Evolutionary conservation across 352 stramenopile genomes (phyloP).

Genomic region (Phytophthora capsici): DNA sequence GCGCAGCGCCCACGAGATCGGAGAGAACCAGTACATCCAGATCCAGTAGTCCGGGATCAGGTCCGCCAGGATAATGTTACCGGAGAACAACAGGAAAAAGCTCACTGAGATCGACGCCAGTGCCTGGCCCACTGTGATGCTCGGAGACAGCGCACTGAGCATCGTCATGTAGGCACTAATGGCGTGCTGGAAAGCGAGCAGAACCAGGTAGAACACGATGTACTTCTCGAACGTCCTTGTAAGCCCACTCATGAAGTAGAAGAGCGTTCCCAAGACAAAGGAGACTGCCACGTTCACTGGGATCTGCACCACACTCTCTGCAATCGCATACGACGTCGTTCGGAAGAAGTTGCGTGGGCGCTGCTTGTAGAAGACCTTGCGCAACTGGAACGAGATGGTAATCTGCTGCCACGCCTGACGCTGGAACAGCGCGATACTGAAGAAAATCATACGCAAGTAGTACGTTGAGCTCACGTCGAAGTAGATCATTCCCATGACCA

Average conservation of each 20-base stretch:
- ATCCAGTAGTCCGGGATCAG: slow-evolving; percentile 78
- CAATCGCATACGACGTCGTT: slow-evolving; percentile 82
- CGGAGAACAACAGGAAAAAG: slow-evolving; percentile 77
- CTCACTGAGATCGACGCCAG: slow-evolving; percentile 55
- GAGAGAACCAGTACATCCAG: slow-evolving; percentile 83
- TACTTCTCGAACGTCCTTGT: slow-evolving; percentile 64
- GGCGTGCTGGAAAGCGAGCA: slow-evolving; percentile 80
- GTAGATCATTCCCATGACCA: slow-evolving; percentile 82
- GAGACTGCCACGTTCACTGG: slow-evolving; percentile 72
- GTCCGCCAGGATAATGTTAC: slow-evolving; percentile 73
- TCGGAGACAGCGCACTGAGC: slow-evolving; percentile 58
- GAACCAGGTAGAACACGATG: slow-evolving; percentile 78
- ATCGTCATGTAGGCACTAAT: slow-evolving; percentile 74
- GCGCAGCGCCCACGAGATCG: slow-evolving; percentile 62
- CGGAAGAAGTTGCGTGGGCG: slow-evolving; percentile 90
- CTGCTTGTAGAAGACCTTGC: slow-evolving; percentile 92
- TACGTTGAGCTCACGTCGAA: slow-evolving; percentile 59
- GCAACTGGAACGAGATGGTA: slow-evolving; percentile 72
- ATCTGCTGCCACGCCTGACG: slow-evolving; percentile 78
- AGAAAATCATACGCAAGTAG: slow-evolving; percentile 81
- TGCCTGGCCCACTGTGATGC: slow-evolving; percentile 58
- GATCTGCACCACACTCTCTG: slow-evolving; percentile 58
- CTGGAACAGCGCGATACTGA: slow-evolving; percentile 72
- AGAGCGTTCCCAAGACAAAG: slow-evolving; percentile 68
- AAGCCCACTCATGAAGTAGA: slow-evolving; percentile 92